A percentile compares a stretch with the other conserved stretches of the same genome.
Evolutionary conservation across 139 green algal species (phyloP).

Genomic region (Tetratostichococcus sp.): DNA sequence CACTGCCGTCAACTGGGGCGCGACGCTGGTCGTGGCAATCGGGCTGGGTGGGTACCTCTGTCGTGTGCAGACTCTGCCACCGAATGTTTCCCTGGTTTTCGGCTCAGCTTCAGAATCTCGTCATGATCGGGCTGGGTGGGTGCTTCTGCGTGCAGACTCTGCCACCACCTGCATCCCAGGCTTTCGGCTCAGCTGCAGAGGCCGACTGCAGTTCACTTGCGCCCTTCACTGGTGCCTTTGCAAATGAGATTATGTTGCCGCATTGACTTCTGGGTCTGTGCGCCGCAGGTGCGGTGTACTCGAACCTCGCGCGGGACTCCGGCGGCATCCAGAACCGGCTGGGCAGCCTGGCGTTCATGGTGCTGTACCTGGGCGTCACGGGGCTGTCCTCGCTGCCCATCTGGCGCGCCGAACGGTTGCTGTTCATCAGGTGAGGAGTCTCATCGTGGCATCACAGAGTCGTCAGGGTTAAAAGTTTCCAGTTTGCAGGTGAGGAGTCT

Average conservation of each 20-base stretch:
- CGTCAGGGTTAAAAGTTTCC: no score
- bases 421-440: conserved; percentile 59
- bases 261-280: no score
- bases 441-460: no score
- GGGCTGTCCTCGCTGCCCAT: conserved; percentile 58
- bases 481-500: no score
- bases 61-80: no score
- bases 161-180: no score
- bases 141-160: no score
- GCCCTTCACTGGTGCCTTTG: conserved; percentile 51
- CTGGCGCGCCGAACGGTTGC: conserved; percentile 54
- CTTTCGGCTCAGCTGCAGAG: no score
- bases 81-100: no score
- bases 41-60: conserved; percentile 32
- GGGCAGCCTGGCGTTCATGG: conserved; percentile 61
- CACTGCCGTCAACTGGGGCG: conserved; percentile 49
- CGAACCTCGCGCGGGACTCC: conserved; percentile 8
- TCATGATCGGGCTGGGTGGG: no score
- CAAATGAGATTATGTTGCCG: no score
- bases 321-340: conserved; percentile 59
- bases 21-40: conserved; percentile 46
- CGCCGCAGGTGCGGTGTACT: conserved; percentile 4
- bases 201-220: conserved; percentile 46
- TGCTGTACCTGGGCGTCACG: conserved; percentile 58
- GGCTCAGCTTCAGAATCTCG: no score